Base-by-base conservation (phyloP, 768 basidiomycete genomes). In the Mycena pura region DNA sequence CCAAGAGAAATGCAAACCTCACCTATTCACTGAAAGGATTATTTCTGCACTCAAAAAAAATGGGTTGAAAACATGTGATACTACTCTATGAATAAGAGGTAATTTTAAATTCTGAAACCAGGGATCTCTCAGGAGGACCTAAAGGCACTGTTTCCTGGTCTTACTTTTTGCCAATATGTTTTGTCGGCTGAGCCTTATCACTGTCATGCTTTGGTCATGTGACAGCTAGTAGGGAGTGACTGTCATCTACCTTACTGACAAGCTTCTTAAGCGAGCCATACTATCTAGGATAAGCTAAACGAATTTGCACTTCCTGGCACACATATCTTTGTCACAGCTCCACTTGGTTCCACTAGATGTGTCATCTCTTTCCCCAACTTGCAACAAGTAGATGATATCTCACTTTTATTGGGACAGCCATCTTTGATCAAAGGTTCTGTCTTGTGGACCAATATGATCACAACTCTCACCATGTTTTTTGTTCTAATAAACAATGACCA, bases 31-130 rank as follows among this genome's bases (percentile, higher is more conserved):
- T 13, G 36, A 54, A 43, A 54, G 8, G 45, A 29, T 27, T 31
- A 54, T 43, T 44, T 54, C 19, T 43, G 29, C n/a, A 44, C 27
- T 54, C 50, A 51, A 51, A 51, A 15, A 51, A 51, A 51, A 51
- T 39, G 24, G 36, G 36, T 4, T 11, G 7, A 7, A 27, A 39
- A 40, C 43, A 44, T 54, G 3, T 24, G 11, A 36, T 34, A 54
- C 40, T 54, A 21, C 53, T 55, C 41, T 32, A 55, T 34, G 19
- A 34, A 32, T 7, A 44, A 19, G 31, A 11, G 13, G 36, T 55
- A 55, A 45, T 55, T 55, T 45, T 11, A 27, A 22, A 34, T 9
- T 55, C 53, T 55, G 43, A 55, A 14, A 45, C 53, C 53, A 17
- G 11, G 32, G 44, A 55, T 55, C 29, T 55, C 41, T 55, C 44